Percentiles rank a stretch among this genome's conserved stretches.
Evolutionary conservation across 202 grass and related monocot genomes (phyloP).

Genomic region (Bolboschoenoplectus hybrid): DNA sequence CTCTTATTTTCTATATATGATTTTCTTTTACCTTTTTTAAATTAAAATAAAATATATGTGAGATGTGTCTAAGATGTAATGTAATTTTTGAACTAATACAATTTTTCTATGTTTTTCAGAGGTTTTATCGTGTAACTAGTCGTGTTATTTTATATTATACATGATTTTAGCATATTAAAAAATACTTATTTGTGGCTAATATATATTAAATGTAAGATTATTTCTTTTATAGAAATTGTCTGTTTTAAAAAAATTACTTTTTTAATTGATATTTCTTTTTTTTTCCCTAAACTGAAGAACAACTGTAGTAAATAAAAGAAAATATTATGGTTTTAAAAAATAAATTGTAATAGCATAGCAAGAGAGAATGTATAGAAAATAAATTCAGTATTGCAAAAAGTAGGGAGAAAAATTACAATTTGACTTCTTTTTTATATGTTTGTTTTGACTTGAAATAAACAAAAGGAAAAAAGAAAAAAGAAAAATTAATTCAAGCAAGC

Average conservation of each 20-base stretch:
- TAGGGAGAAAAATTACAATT: background rate
- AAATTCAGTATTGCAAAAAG: too few relatives aligned
- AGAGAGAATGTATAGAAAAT: background rate
- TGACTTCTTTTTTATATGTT: background rate
- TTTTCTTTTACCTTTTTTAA: too few relatives aligned
- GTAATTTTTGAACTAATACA: too few relatives aligned
- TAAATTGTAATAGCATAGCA: background rate
- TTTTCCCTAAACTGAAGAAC: background rate
- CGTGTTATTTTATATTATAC: too few relatives aligned
- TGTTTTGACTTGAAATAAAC: background rate
- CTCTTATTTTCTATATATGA: too few relatives aligned
- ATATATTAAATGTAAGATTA: background rate
- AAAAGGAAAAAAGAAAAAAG: background rate
- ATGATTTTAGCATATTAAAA: background rate
- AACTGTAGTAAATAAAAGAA: background rate
- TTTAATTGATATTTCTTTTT: background rate
- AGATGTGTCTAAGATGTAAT: too few relatives aligned
- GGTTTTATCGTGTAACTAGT: too few relatives aligned
- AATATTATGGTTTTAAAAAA: background rate
- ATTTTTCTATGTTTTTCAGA: too few relatives aligned
- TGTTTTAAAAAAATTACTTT: background rate
- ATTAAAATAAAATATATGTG: too few relatives aligned
- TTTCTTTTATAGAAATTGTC: background rate
- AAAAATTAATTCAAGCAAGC: conserved; percentile 18
- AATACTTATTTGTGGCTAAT: background rate